Evolutionary conservation across 352 stramenopile species (phyloP), one percentile per base, ranked within the genome.

Genomic region (Phytopythium aichiense): DNA sequence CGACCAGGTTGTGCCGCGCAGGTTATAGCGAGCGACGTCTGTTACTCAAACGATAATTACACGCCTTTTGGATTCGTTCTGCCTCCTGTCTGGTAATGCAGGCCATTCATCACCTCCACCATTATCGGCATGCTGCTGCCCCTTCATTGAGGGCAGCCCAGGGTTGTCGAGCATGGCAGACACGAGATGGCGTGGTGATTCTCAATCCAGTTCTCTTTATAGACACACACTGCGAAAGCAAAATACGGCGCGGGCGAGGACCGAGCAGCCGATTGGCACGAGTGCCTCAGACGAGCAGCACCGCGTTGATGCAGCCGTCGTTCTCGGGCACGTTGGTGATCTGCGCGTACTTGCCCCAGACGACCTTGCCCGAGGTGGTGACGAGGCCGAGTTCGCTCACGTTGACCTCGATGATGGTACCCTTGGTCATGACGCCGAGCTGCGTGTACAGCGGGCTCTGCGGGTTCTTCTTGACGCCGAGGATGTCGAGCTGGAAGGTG

Each of bases 401-500:
- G 78, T 99, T 99, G 52, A 99, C 98, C 66, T 98, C 91, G 48
- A 98, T 97, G 57, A 99, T 98, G 58, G 98, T 99, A 72, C 98
- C 98, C 90, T 99, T 99, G 33, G 98, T 99, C 73, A 99, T 98
- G 42, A 99, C 98, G 45, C 98, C 98, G 15, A 99, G 84, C 71
- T 97, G 84, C 35, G 97, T 99, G 82, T 99, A 99, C 65, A 99
- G 77, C 61, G 88, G 87, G 33, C 81, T 97, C 61, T 96, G 96
- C 37, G 98, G 98, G 82, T 99, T 99, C 86, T 99, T 99, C 89
- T 99, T 99, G 40, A 99, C 97, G 56, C 96, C 97, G 12, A 99
- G 74, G 65, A 99, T 99, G 76, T 99, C 97, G 56, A 99, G 77
- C 81, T 99, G 97, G 81, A 99, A 99, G 16, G 97, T 99, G 12